Conservation (phyloP, 768 basidiomycete species). For the Lentinula edodes region DNA sequence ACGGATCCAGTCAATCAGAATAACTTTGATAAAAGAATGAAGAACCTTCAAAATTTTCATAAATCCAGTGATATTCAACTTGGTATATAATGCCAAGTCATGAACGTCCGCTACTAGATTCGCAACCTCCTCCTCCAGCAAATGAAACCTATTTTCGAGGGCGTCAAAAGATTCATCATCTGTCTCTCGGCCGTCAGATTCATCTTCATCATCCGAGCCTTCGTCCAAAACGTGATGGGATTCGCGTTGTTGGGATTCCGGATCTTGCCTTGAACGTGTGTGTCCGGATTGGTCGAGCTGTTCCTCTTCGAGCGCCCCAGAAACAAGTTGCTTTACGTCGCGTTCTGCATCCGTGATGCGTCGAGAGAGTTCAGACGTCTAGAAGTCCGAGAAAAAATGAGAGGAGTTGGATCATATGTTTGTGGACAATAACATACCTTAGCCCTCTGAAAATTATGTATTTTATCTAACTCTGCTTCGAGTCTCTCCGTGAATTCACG, state of each 20-base stretch:
- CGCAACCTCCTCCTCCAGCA: slow-evolving; percentile 90
- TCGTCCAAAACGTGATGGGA: slow-evolving; percentile 48
- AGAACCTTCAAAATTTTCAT: slow-evolving; percentile 93
- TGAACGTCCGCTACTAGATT: slow-evolving; percentile 91
- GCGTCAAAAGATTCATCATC: slow-evolving; percentile 58
- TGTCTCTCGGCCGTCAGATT: slow-evolving; percentile 43
- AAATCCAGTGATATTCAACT: slow-evolving; percentile 97
- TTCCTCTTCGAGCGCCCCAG: slow-evolving; percentile 32
- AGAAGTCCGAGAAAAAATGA: not conserved
- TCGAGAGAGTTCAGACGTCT: slow-evolving; percentile 78
- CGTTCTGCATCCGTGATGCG: slow-evolving; percentile 82
- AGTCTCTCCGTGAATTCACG: slow-evolving; percentile 73
- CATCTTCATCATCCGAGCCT: slow-evolving; percentile 62
- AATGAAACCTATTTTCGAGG: slow-evolving; percentile 81
- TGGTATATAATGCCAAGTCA: slow-evolving; percentile 87
- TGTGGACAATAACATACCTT: slow-evolving; percentile 47
- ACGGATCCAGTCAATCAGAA: slow-evolving; percentile 3
- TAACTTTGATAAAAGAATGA: not conserved
- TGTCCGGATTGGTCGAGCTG: slow-evolving; percentile 12
- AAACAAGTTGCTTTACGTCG: slow-evolving; percentile 74
- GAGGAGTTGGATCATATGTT: not conserved
- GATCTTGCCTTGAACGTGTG: slow-evolving; percentile 25
- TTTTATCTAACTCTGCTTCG: slow-evolving; percentile 86
- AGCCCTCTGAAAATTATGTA: slow-evolving; percentile 86
- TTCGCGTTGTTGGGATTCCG: slow-evolving; percentile 51